Evolutionary conservation across 306 rosid species (phyloP).

Genomic region (Castanospermum australe): DNA sequence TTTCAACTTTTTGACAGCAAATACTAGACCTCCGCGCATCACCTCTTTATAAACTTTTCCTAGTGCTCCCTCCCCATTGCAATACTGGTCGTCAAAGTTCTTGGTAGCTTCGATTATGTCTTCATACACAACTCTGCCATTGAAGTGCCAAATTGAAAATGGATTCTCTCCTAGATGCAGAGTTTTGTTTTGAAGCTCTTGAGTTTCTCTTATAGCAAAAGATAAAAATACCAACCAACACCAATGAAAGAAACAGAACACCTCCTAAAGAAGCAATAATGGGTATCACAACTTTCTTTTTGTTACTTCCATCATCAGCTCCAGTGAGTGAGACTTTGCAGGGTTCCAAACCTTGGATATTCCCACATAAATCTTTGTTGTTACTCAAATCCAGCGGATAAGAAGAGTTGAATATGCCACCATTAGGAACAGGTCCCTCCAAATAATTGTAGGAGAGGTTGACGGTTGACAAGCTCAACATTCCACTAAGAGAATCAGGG

Average conservation of each 20-base stretch:
- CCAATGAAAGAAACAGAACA: constrained; percentile 20
- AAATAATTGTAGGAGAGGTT: constrained; percentile 53
- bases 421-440: constrained; percentile 44
- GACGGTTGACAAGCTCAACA: constrained; percentile 44
- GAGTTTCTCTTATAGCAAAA: constrained; percentile 15
- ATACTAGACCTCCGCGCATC: constrained; percentile 42
- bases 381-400: constrained; percentile 36
- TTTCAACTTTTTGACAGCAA: constrained; percentile 47
- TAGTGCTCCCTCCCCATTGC: constrained; percentile 46
- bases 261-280: constrained; percentile 37
- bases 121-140: constrained; percentile 41
- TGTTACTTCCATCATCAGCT: constrained; percentile 15
- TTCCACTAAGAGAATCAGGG: constrained; percentile 31
- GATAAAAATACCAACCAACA: background rate
- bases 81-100: constrained; percentile 33
- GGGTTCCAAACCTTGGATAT: constrained; percentile 26
- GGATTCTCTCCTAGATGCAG: background rate
- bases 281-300: constrained; percentile 11
- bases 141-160: constrained; percentile 43
- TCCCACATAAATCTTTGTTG: constrained; percentile 42
- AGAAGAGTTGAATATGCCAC: constrained; percentile 41
- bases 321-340: constrained; percentile 10
- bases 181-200: background rate
- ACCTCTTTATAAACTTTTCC: constrained; percentile 44
- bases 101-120: constrained; percentile 48